Conservation (phyloP, 1,139 yeast species). For the Ogataea hybrid region DNA sequence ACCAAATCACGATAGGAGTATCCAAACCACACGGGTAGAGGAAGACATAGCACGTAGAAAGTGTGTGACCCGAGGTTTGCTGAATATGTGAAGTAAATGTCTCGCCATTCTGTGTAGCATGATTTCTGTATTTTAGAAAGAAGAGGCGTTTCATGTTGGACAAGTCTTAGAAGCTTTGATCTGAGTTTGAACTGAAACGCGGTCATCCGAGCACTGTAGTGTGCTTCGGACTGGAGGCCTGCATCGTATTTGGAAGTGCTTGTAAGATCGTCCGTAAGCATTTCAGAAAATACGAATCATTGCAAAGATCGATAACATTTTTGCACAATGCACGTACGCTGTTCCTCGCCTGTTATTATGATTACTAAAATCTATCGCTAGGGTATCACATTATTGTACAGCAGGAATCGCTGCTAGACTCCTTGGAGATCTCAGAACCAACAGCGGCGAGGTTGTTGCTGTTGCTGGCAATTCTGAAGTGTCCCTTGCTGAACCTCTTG, state of each 20-base stretch:
- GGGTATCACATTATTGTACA: conserved; percentile 16
- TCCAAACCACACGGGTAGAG: conserved; percentile 86
- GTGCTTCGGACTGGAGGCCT: conserved; percentile 67
- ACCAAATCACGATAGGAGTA: conserved; percentile 69
- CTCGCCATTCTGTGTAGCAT: conserved; percentile 53
- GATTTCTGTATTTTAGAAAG: conserved; percentile 56
- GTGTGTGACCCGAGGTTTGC: conserved; percentile 94
- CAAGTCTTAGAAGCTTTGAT: conserved; percentile 50
- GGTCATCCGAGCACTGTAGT: conserved; percentile 59
- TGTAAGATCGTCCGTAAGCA: conserved; percentile 7
- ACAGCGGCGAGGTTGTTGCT: conserved; percentile 10
- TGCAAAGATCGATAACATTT: not conserved
- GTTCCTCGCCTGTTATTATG: not conserved
- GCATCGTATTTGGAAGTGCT: conserved; percentile 24
- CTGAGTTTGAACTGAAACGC: conserved; percentile 61
- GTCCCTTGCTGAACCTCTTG: conserved; percentile 20
- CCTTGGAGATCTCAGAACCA: conserved; percentile 8
- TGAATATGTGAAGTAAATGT: conserved; percentile 80
- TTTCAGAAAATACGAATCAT: not conserved
- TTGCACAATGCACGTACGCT: conserved; percentile 1
- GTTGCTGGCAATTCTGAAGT: conserved; percentile 19
- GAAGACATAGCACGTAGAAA: conserved; percentile 85
- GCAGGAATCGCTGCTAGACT: conserved; percentile 10
- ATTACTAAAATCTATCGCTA: not conserved
- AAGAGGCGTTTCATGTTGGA: conserved; percentile 65